A percentile compares a stretch with the other conserved stretches of the same genome.
Evolutionary conservation across 306 rosid species (phyloP).

Genomic region (Begonia masoniana): DNA sequence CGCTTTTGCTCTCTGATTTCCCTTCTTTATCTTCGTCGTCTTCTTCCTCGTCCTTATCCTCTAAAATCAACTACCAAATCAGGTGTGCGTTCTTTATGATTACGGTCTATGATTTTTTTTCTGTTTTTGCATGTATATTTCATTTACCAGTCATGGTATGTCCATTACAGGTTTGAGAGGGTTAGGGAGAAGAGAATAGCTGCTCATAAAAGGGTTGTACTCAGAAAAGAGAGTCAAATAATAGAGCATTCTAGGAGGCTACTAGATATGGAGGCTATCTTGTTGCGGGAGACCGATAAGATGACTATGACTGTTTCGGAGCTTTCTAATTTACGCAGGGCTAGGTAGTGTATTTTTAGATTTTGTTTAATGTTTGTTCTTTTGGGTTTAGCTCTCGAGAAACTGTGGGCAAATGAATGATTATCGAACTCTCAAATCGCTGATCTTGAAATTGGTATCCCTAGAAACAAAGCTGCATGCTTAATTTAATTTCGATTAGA

Average conservation of each 20-base stretch:
- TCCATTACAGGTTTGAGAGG: conserved; percentile 37
- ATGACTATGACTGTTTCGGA: conserved; percentile 25
- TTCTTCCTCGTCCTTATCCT: conserved; percentile 5
- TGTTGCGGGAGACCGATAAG: conserved; percentile 27
- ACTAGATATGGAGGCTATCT: conserved; percentile 18
- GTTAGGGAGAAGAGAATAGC: conserved; percentile 42
- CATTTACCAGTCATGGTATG: too few species aligned
- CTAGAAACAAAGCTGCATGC: too few species aligned
- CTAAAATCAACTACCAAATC: conserved; percentile 42
- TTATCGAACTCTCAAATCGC: background rate
- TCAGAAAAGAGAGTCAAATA: conserved; percentile 64
- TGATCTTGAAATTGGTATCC: too few species aligned
- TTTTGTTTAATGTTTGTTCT: background rate
- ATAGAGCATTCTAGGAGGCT: conserved; percentile 45
- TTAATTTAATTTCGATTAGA: too few species aligned
- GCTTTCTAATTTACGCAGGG: conserved; percentile 35
- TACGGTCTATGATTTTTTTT: background rate
- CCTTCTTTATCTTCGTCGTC: conserved; percentile 8
- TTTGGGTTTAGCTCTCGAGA: background rate
- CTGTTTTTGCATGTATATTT: background rate
- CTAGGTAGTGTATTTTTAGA: conserved; percentile 30
- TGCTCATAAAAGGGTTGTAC: conserved; percentile 37
- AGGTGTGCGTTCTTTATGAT: conserved; percentile 17
- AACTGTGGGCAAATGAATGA: background rate
- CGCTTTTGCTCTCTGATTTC: conserved; percentile 47